Conservation (phyloP, 305 asterid species). For the Fraxinus albicans region DNA sequence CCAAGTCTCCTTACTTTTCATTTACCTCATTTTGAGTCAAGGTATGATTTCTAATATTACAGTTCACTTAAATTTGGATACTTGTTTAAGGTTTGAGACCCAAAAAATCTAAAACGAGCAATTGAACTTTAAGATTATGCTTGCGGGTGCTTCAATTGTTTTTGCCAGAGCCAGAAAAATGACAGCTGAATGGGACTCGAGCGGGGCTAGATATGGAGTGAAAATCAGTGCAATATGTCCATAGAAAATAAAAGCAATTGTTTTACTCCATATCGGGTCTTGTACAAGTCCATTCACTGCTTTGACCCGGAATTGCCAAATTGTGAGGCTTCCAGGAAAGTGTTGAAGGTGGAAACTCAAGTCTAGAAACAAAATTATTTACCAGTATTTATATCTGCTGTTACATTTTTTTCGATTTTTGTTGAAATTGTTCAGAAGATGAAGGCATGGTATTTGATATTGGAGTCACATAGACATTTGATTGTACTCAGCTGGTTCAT, state of each 20-base stretch:
- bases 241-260: background rate
- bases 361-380: too few species aligned
- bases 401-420: too few species aligned
- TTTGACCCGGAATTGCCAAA: background rate
- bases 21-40: too few species aligned
- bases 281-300: background rate
- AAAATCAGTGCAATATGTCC: background rate
- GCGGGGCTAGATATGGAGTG: constrained; percentile 27
- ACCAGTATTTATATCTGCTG: too few species aligned
- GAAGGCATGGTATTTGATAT: background rate
- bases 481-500: background rate
- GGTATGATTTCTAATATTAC: too few species aligned
- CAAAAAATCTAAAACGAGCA: background rate
- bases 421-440: too few species aligned
- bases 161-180: background rate
- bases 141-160: background rate
- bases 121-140: background rate
- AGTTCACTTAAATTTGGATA: too few species aligned
- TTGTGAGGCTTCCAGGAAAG: background rate
- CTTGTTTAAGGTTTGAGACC: background rate
- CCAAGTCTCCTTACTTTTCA: too few species aligned
- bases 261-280: background rate
- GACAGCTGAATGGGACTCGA: background rate
- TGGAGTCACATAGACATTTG: background rate
- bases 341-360: background rate